A percentile compares a stretch with the other conserved stretches of the same genome.
Evolutionary conservation across 139 green algal genomes (phyloP).

Genomic region (Tetratostichococcus sp.): DNA sequence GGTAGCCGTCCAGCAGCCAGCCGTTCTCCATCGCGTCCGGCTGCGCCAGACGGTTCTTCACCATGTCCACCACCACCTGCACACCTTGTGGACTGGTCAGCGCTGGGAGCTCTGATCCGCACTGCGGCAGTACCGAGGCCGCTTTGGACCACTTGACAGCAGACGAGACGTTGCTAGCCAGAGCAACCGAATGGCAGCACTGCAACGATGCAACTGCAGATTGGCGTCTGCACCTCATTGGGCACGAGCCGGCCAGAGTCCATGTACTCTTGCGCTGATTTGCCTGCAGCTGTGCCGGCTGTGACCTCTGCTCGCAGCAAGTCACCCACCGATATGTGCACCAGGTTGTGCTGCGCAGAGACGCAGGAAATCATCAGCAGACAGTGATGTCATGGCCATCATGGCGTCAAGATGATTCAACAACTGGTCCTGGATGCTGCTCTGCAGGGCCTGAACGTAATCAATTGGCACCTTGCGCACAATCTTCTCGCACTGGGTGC

Average conservation of each 20-base stretch:
- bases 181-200: too few relatives aligned
- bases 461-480: slow-evolving; percentile 67
- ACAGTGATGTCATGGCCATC: too few relatives aligned
- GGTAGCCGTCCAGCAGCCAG: slow-evolving; percentile 98
- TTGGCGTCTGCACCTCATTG: slow-evolving; percentile 85
- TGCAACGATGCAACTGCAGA: too few relatives aligned
- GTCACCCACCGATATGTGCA: slow-evolving; percentile 95
- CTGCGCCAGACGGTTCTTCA: slow-evolving; percentile 67
- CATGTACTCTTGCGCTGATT: slow-evolving; percentile 89
- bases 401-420: too few relatives aligned
- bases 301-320: slow-evolving; percentile 94
- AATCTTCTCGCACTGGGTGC: slow-evolving; percentile 91
- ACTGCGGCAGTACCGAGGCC: too few relatives aligned
- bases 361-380: neutral
- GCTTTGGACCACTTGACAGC: too few relatives aligned
- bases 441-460: too few relatives aligned
- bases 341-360: slow-evolving; percentile 34
- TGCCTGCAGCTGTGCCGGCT: slow-evolving; percentile 68
- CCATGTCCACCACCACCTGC: slow-evolving; percentile 84
- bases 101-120: too few relatives aligned
- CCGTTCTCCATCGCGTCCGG: slow-evolving; percentile 52
- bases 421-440: too few relatives aligned
- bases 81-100: neutral
- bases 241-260: slow-evolving; percentile 89
- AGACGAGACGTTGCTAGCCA: too few relatives aligned